phyloP scores from a whole-genome alignment of 192 early-diverging fungal genomes.

The Phlyctochytrium bullatum region DNA sequence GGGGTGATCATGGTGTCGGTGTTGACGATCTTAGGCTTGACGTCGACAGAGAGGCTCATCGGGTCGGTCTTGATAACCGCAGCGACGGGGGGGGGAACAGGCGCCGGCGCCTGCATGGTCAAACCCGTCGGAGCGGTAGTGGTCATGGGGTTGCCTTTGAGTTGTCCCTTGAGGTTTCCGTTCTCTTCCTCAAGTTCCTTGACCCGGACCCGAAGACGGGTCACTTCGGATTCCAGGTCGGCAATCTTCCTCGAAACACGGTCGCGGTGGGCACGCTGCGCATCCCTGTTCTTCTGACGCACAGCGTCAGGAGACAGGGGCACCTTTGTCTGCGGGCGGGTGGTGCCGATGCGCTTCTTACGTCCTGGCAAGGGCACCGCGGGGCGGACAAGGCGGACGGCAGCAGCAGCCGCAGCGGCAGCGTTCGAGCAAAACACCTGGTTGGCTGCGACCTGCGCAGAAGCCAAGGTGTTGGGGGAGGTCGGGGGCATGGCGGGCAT shows the following conservation, averaged over 20 bases:
- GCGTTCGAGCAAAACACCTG: no score
- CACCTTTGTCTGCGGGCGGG: background rate
- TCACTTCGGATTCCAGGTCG: background rate
- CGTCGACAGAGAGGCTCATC: no score
- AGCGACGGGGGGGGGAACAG: background rate
- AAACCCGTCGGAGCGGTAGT: no score
- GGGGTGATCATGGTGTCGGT: background rate
- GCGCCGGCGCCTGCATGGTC: no score
- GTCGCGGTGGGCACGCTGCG: background rate
- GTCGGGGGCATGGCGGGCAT: no score
- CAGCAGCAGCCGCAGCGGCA: background rate
- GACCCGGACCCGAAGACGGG: background rate
- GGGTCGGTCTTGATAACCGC: background rate
- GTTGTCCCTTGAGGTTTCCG: background rate
- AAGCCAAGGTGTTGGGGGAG: no score
- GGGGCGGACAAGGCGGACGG: background rate
- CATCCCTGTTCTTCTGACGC: constrained; percentile 2
- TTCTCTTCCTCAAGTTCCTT: background rate
- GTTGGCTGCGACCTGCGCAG: no score
- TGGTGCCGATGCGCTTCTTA: background rate
- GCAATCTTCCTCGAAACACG: background rate
- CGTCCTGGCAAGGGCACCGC: background rate
- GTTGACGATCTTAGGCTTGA: background rate
- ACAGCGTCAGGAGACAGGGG: background rate
- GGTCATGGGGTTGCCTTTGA: no score